A percentile compares a stretch with the other conserved stretches of the same genome.
Evolutionary conservation across 1,284 basidiomycete genomes (phyloP).

Genomic region (Boletus semigastroideus): DNA sequence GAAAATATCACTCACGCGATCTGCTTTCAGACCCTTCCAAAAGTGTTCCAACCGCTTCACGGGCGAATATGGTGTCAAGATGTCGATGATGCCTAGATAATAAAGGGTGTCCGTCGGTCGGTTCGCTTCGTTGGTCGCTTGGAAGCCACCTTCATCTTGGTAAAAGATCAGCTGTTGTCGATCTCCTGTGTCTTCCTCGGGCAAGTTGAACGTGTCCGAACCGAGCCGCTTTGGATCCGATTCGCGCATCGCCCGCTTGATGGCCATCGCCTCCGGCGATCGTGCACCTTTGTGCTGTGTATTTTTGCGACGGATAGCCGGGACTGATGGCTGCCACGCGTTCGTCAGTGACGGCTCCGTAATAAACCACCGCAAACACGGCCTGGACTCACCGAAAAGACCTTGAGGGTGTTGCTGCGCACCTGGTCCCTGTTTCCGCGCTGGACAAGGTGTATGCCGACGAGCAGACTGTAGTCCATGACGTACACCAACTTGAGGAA

Average conservation of each 20-base stretch:
- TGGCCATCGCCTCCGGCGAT: slow-evolving; percentile 75
- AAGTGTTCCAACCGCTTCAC: slow-evolving; percentile 86
- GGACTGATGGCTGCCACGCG: slow-evolving; percentile 59
- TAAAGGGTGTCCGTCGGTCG: slow-evolving; percentile 79
- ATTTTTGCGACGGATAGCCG: slow-evolving; percentile 53
- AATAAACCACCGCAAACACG: neutral
- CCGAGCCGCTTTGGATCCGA: slow-evolving; percentile 80
- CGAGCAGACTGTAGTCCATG: slow-evolving; percentile 96
- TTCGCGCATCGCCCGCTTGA: slow-evolving; percentile 82
- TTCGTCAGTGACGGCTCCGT: slow-evolving; percentile 1
- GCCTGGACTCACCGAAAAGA: slow-evolving; percentile 77
- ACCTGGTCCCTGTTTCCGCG: slow-evolving; percentile 92
- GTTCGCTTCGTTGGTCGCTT: slow-evolving; percentile 87
- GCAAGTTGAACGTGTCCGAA: slow-evolving; percentile 60
- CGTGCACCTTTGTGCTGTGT: slow-evolving; percentile 54
- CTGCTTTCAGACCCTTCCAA: slow-evolving; percentile 89
- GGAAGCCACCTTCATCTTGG: slow-evolving; percentile 93
- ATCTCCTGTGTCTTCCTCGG: slow-evolving; percentile 70
- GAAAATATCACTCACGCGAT: slow-evolving; percentile 61
- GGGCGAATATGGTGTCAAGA: slow-evolving; percentile 83
- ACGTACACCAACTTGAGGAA: slow-evolving; percentile 83
- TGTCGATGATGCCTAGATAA: slow-evolving; percentile 94
- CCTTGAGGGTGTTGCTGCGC: slow-evolving; percentile 84
- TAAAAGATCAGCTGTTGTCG: slow-evolving; percentile 91
- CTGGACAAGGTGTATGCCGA: slow-evolving; percentile 92